A percentile compares a stretch with the other conserved stretches of the same genome.
Evolutionary conservation across 139 green algal species (phyloP).

Genomic region (Coelastrella sp.): DNA sequence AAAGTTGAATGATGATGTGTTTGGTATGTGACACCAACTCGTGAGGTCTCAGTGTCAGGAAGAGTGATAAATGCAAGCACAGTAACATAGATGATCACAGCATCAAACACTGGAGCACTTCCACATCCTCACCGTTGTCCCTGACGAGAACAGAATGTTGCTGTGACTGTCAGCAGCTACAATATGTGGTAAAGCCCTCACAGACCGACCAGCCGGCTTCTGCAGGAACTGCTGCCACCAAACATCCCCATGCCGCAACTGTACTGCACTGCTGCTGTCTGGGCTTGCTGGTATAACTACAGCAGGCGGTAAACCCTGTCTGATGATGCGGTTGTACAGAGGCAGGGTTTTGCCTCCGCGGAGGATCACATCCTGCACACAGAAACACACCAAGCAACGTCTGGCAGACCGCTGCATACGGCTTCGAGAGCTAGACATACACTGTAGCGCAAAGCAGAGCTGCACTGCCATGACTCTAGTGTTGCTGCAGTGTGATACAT

Average conservation of each 20-base stretch:
- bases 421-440: too few relatives aligned
- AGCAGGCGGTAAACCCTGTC: constrained; percentile 41
- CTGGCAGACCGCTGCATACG: too few relatives aligned
- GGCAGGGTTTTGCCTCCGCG: constrained; percentile 81
- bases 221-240: constrained; percentile 69
- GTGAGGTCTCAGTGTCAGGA: too few relatives aligned
- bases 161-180: constrained; percentile 60
- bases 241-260: constrained; percentile 37
- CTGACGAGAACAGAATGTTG: constrained; percentile 95
- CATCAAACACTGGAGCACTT: background rate
- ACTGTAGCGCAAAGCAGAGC: too few relatives aligned
- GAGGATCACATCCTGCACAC: constrained; percentile 78
- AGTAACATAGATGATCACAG: too few relatives aligned
- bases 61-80: too few relatives aligned
- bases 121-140: constrained; percentile 61
- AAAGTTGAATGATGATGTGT: too few relatives aligned
- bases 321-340: constrained; percentile 79
- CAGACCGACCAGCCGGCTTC: too few relatives aligned
- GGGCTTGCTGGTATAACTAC: background rate
- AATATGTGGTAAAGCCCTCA: constrained; percentile 51
- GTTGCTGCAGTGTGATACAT: background rate
- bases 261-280: background rate
- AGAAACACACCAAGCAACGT: background rate
- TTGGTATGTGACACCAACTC: too few relatives aligned
- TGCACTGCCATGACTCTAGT: background rate